phyloP scores from a whole-genome alignment of 345 rosid species.

The Salix caprea region DNA sequence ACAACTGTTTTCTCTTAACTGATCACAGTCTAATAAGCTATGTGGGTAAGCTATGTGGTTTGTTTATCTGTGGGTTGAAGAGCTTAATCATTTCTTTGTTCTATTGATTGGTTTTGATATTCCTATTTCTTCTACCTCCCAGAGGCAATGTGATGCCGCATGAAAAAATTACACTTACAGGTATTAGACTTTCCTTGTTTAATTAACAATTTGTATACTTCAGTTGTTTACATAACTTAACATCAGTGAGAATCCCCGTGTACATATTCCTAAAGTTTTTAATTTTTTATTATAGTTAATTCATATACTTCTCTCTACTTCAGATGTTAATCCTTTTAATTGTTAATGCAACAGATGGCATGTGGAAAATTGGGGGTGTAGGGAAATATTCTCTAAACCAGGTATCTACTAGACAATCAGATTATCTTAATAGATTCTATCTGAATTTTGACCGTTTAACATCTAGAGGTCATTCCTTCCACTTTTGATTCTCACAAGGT shows the following conservation, averaged over 20 bases:
- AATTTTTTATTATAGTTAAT: background rate
- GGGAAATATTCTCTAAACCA: constrained; percentile 32
- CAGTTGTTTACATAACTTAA: background rate
- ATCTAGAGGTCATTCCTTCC: background rate
- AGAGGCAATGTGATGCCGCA: constrained; percentile 49
- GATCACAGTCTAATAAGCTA: no score
- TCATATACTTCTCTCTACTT: background rate
- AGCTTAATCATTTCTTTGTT: constrained; percentile 6
- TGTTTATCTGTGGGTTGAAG: constrained; percentile 4
- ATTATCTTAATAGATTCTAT: background rate
- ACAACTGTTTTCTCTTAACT: no score
- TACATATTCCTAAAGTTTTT: background rate
- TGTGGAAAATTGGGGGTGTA: constrained; percentile 26
- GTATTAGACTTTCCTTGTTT: constrained; percentile 30
- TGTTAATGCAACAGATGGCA: constrained; percentile 44
- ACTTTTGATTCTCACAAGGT: constrained; percentile 1
- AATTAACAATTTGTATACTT: background rate
- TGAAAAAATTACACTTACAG: constrained; percentile 74
- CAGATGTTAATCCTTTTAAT: background rate
- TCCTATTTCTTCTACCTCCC: constrained; percentile 18
- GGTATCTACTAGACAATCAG: constrained; percentile 33
- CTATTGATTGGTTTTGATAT: constrained; percentile 7
- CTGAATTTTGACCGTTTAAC: background rate
- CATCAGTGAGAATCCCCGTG: no score
- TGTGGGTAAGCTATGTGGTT: constrained; percentile 40